A percentile compares a stretch with the other conserved stretches of the same genome.
Conservation (phyloP, 768 basidiomycete genomes). For the Russula brevipes region DNA sequence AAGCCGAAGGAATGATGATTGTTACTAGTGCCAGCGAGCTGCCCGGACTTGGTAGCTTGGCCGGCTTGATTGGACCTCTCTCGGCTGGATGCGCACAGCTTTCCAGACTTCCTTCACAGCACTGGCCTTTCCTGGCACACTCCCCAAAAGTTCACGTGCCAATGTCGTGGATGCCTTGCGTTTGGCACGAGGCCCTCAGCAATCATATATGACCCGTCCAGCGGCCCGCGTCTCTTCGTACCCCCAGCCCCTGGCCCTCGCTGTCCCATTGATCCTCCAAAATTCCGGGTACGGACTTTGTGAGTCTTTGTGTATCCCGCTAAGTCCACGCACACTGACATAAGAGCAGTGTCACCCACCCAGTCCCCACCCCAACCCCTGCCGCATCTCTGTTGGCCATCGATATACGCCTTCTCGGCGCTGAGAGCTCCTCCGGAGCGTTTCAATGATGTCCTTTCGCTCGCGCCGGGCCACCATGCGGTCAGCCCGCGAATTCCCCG, state of each 20-base stretch:
- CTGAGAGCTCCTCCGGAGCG: slow-evolving; percentile 3
- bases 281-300: slow-evolving; percentile 10
- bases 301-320: slow-evolving; percentile 5
- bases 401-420: neutral
- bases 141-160: slow-evolving; percentile 13
- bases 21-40: neutral
- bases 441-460: slow-evolving; percentile 12
- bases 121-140: neutral
- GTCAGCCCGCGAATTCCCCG: slow-evolving; percentile 15
- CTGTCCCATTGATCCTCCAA: neutral
- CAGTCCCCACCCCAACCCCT: neutral
- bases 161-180: slow-evolving; percentile 21
- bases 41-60: neutral
- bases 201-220: slow-evolving; percentile 15
- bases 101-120: neutral
- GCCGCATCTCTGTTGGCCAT: neutral
- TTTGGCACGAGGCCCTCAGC: slow-evolving; percentile 18
- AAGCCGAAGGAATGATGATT: neutral
- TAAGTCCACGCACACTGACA: neutral
- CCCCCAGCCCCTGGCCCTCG: neutral
- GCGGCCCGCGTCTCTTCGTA: neutral
- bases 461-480: slow-evolving; percentile 20
- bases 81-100: neutral
- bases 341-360: neutral
- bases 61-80: neutral